Conservation (phyloP, 768 basidiomycete species). For the Rickenella mellea region DNA sequence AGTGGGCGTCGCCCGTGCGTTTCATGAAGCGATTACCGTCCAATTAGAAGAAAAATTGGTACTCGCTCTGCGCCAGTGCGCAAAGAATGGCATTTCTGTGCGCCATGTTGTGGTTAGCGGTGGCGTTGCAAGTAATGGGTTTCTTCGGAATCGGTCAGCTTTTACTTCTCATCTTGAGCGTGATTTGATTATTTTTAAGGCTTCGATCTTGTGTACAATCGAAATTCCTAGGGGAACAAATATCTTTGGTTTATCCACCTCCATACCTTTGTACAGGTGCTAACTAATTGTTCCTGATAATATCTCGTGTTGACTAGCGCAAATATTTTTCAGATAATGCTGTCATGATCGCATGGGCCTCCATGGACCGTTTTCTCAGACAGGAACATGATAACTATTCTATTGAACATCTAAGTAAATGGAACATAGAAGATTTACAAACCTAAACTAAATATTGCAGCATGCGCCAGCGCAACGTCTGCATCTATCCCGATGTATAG, state of each 20-base stretch:
- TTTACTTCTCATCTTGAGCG: too few relatives aligned
- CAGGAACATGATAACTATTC: conserved; percentile 53
- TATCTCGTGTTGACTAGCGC: not conserved
- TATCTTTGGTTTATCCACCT: conserved; percentile 66
- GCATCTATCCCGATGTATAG: too few relatives aligned
- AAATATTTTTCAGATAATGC: conserved; percentile 67
- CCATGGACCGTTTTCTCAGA: conserved; percentile 68
- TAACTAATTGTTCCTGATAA: not conserved
- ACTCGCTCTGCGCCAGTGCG: conserved; percentile 40
- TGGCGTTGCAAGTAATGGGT: conserved; percentile 84
- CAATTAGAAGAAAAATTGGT: conserved; percentile 72
- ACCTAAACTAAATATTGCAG: too few relatives aligned
- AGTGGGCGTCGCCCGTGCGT: conserved; percentile 51
- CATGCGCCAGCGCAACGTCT: too few relatives aligned
- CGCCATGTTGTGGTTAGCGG: conserved; percentile 75
- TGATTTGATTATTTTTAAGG: conserved; percentile 14
- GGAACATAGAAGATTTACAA: conserved; percentile 68
- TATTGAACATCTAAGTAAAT: conserved; percentile 56
- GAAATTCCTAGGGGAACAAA: conserved; percentile 19
- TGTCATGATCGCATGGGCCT: conserved; percentile 93
- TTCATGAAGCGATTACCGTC: conserved; percentile 60
- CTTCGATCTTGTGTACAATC: conserved; percentile 19
- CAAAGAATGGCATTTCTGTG: conserved; percentile 31
- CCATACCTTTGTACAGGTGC: conserved; percentile 73
- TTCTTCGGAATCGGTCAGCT: conserved; percentile 51